Base-by-base conservation (phyloP, 2,329 filamentous ascomycete species). In the Talaromyces sp. region DNA sequence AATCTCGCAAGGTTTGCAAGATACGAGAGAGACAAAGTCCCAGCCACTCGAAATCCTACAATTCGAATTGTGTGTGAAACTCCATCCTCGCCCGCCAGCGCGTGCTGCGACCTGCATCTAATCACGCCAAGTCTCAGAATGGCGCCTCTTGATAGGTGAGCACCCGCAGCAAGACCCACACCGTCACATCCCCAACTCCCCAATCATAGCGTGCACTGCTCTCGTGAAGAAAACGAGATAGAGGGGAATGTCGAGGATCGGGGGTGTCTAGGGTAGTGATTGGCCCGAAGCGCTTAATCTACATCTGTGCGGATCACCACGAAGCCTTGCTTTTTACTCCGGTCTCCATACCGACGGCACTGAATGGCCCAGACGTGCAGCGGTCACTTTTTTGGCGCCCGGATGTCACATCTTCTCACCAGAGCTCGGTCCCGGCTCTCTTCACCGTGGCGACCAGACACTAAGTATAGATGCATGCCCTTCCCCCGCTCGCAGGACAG, bases 101-200 rank as follows among this genome's bases (percentile, higher is more conserved):
- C 20, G 60, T 59, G 56, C 61, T 35, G 51, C 54, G 20, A 51
- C 40, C 54, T 63, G 62, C 62, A 63, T 47, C 53, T 59, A 55
- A 50, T 64, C 62, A 64, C 62, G 57, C 62, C 56, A 56, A 63
- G 54, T 13, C 32, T n/a, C 16, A 29, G 14, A 46, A 35, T 17
- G 16, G 7, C 14, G 49, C 24, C 22, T 37, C 41, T 36, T 64
- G 62, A 64, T 63, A 63, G 44, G 62, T 44, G 10, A 37, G 35
- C 43, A 33, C 37, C 16, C 35, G 36, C 55, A 55, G 41, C n/a
- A 36, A 43, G 55, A 57, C 62, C 60, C 62, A 55, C 60, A 51
- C 50, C 45, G 51, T 64, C 62, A 62, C 60, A 62, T 62, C 55
- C 24, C 37, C 33, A 4, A 14, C 33, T 42, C 17, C 14, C 62